Evolutionary conservation across 345 rosid genomes (phyloP).

Genomic region (Chamaenerion angustifolium): DNA sequence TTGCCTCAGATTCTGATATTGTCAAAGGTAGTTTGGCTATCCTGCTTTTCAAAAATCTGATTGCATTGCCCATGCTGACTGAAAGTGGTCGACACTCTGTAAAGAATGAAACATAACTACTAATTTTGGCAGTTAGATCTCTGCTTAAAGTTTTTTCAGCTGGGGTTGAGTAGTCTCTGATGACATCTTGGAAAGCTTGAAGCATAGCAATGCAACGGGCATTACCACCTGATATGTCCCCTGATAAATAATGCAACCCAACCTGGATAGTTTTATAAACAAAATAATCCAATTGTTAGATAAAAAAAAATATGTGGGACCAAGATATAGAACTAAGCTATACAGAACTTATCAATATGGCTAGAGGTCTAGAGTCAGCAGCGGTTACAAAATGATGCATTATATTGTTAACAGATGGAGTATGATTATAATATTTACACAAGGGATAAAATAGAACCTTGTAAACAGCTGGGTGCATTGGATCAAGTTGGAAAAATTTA

Average conservation of each 20-base stretch:
- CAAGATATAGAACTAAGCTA: too few relatives aligned
- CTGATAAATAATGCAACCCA: constrained; percentile 76
- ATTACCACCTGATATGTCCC: constrained; percentile 82
- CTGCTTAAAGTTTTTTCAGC: constrained; percentile 60
- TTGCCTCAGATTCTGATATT: constrained; percentile 63
- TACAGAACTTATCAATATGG: too few relatives aligned
- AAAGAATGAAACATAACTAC: constrained; percentile 77
- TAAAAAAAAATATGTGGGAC: background rate
- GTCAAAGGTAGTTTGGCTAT: constrained; percentile 66
- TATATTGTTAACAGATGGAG: too few relatives aligned
- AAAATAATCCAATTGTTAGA: constrained; percentile 1
- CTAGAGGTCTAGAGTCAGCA: too few relatives aligned
- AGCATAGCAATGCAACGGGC: constrained; percentile 99
- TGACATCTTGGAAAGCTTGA: constrained; percentile 75
- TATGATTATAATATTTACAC: background rate
- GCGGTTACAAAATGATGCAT: too few relatives aligned
- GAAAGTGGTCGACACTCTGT: constrained; percentile 88
- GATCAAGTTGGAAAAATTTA: constrained; percentile 76
- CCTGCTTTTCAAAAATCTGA: constrained; percentile 57
- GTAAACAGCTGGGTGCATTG: constrained; percentile 86
- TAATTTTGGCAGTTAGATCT: constrained; percentile 71
- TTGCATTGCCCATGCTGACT: constrained; percentile 90
- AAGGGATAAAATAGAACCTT: constrained; percentile 30
- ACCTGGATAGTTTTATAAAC: constrained; percentile 39
- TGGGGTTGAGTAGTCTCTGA: constrained; percentile 70